These are phyloP conservation scores for Cutaneotrichosporon mucoides DNA, from an alignment of 1,284 basidiomycete genomes.

Conservation along the genomic window DNA sequence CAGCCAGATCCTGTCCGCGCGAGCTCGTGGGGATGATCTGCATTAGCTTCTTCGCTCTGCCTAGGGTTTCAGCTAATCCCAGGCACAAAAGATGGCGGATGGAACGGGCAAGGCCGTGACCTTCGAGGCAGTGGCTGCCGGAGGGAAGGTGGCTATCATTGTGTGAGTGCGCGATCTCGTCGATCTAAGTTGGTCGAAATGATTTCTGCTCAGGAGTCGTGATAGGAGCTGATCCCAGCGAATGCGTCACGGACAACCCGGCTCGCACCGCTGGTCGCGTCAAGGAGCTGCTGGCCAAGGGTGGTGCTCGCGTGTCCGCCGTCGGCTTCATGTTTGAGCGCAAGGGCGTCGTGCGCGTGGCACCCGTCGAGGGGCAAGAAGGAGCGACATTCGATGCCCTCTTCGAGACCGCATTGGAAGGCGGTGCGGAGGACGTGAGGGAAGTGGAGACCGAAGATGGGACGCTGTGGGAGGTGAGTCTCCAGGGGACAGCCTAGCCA, in stretches of 20 bases:
- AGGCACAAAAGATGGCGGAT: constrained; percentile 33
- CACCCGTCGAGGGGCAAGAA: constrained; percentile 40
- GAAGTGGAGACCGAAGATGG: constrained; percentile 37
- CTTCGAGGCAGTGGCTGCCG: constrained; percentile 68
- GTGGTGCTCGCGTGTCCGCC: constrained; percentile 66
- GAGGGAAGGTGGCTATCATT: constrained; percentile 64
- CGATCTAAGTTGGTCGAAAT: neutral
- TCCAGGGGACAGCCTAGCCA: neutral
- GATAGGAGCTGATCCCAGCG: constrained; percentile 53
- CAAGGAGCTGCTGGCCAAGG: constrained; percentile 58
- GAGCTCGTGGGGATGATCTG: too few relatives aligned
- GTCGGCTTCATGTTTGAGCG: constrained; percentile 73
- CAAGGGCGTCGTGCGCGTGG: constrained; percentile 62
- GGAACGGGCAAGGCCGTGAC: constrained; percentile 46
- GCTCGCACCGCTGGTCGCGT: constrained; percentile 65
- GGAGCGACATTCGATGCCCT: constrained; percentile 38
- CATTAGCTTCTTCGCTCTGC: too few relatives aligned
- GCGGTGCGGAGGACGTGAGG: constrained; percentile 53
- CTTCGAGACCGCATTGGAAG: constrained; percentile 47
- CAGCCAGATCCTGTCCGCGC: too few relatives aligned
- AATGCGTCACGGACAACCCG: constrained; percentile 70
- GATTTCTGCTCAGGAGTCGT: neutral
- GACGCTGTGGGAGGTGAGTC: constrained; percentile 28
- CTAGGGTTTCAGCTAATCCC: too few relatives aligned
- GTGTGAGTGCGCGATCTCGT: constrained; percentile 56